A percentile compares a stretch with the other conserved stretches of the same genome.
Conservation (phyloP, 2,329 filamentous ascomycete genomes). For the Pseudogymnoascus sp. region DNA sequence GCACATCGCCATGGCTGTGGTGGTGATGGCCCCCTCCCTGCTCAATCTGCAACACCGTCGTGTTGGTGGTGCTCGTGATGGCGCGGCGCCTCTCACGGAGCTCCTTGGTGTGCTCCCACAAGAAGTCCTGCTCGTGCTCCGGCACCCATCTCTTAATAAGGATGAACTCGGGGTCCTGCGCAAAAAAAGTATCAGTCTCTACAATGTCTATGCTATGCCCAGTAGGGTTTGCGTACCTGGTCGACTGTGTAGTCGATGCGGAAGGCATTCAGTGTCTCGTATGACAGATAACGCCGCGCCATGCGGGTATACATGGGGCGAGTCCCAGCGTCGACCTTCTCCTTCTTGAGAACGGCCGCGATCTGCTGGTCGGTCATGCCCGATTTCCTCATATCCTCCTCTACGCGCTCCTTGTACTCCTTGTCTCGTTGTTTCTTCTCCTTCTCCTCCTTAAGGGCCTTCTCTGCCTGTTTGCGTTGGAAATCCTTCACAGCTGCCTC, state of each 20-base stretch:
- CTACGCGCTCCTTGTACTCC: conserved; percentile 40
- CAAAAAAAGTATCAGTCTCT: conserved; percentile 14
- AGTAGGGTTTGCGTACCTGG: conserved; percentile 31
- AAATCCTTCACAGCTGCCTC: conserved; percentile 46
- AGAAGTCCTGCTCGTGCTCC: conserved; percentile 60
- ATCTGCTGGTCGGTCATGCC: conserved; percentile 53
- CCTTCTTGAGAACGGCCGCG: conserved; percentile 49
- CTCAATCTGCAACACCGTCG: conserved; percentile 19
- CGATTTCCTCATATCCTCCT: conserved; percentile 49
- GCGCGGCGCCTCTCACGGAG: conserved; percentile 31
- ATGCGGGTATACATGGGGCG: conserved; percentile 56
- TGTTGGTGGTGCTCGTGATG: conserved; percentile 6
- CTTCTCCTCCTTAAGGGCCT: conserved; percentile 30
- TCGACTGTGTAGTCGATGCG: conserved; percentile 52
- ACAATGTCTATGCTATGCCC: not conserved
- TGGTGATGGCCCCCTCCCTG: conserved; percentile 18
- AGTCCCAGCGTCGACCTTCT: conserved; percentile 34
- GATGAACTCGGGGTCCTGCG: conserved; percentile 58
- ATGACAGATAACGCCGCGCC: conserved; percentile 51
- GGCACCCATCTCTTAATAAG: conserved; percentile 67
- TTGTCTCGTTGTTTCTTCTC: conserved; percentile 28
- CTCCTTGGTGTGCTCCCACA: conserved; percentile 63
- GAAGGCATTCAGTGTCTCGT: conserved; percentile 50
- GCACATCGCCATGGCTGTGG: conserved; percentile 14
- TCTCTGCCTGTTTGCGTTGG: conserved; percentile 27